Percentiles rank a stretch among this genome's conserved stretches.
Evolutionary conservation across 306 rosid genomes (phyloP).

Genomic region (Abrus precatorius): DNA sequence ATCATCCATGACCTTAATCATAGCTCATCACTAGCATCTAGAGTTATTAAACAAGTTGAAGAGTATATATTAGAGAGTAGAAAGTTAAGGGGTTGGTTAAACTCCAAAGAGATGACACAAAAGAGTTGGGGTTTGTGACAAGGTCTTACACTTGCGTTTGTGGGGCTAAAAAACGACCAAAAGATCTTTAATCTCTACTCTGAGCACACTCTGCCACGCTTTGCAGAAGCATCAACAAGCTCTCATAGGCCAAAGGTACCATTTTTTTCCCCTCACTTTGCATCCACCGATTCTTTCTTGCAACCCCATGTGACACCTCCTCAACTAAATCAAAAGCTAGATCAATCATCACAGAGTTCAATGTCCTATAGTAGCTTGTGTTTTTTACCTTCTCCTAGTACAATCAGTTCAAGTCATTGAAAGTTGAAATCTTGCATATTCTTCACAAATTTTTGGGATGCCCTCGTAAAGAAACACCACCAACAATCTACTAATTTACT

Average conservation of each 20-base stretch:
- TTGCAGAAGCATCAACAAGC: constrained; percentile 67
- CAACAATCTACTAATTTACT: constrained; percentile 43
- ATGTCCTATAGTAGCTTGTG: constrained; percentile 53
- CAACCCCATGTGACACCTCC: constrained; percentile 57
- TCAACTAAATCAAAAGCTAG: constrained; percentile 45
- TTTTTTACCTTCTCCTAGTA: constrained; percentile 34
- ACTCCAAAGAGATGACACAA: constrained; percentile 37
- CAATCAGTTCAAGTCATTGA: constrained; percentile 42
- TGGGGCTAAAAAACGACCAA: constrained; percentile 58
- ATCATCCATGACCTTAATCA: constrained; percentile 64
- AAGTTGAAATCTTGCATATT: constrained; percentile 32
- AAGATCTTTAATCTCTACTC: constrained; percentile 59
- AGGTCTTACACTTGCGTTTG: constrained; percentile 45
- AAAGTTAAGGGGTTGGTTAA: constrained; percentile 42
- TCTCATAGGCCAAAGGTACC: constrained; percentile 60
- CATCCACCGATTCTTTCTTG: constrained; percentile 35
- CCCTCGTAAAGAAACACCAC: constrained; percentile 31
- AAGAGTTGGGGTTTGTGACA: constrained; percentile 45
- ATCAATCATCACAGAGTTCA: constrained; percentile 50
- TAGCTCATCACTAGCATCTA: constrained; percentile 50
- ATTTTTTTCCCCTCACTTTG: constrained; percentile 35
- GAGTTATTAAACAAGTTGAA: constrained; percentile 35
- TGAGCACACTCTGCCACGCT: constrained; percentile 64
- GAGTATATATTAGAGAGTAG: constrained; percentile 31
- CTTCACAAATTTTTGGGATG: constrained; percentile 37